Conservation (phyloP, 2,329 filamentous ascomycete genomes). For the Alternaria angustiovoidea region DNA sequence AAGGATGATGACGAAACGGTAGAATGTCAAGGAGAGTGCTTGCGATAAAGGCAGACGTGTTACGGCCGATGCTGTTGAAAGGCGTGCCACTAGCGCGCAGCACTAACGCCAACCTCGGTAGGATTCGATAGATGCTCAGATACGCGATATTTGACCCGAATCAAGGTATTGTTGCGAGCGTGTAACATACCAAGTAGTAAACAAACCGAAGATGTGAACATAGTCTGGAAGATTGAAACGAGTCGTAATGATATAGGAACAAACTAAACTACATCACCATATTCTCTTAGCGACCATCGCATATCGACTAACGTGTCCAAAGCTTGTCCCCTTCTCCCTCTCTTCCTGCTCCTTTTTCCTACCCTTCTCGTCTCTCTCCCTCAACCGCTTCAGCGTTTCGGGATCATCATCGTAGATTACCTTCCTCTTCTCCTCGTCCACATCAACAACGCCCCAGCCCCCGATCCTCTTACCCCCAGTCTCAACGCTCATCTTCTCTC, state of each 20-base stretch:
- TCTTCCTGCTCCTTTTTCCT: constrained; percentile 66
- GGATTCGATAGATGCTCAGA: not conserved
- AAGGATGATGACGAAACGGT: not conserved
- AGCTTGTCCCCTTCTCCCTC: constrained; percentile 62
- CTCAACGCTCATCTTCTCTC: constrained; percentile 65
- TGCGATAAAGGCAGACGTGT: not conserved
- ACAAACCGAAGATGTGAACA: not conserved
- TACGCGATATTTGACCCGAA: not conserved
- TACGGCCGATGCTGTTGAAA: not conserved
- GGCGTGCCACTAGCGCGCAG: not conserved
- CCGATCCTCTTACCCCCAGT: constrained; percentile 79
- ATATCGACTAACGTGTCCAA: constrained; percentile 77
- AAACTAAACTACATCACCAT: constrained; percentile 67
- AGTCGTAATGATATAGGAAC: not conserved
- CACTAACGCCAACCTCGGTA: not conserved
- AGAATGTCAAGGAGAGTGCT: not conserved
- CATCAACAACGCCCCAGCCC: constrained; percentile 84
- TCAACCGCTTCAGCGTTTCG: constrained; percentile 70
- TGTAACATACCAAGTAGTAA: not conserved
- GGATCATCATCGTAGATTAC: constrained; percentile 89
- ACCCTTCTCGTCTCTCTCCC: constrained; percentile 69
- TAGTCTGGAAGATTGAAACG: not conserved
- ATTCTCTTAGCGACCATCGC: constrained; percentile 97
- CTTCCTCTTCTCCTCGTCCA: constrained; percentile 83
- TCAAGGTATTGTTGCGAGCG: not conserved